These are phyloP conservation scores for Aspergillus texensis DNA, from an alignment of 2,329 filamentous ascomycete species.

Conservation along the genomic window DNA sequence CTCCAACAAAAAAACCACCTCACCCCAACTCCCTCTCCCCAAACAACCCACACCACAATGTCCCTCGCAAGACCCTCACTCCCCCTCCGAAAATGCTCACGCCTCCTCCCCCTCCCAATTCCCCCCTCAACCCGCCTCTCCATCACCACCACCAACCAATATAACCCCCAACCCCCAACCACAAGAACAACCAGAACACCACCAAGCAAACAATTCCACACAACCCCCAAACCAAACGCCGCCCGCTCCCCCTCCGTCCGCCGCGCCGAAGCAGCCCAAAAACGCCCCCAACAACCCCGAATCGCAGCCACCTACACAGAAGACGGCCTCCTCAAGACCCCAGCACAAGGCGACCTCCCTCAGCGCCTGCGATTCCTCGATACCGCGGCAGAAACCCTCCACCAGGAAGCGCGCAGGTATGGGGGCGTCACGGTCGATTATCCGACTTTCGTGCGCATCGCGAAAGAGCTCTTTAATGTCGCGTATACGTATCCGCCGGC, in stretches of 20 bases:
- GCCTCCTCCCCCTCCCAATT: background rate
- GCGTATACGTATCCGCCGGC: conserved; percentile 14
- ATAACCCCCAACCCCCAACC: background rate
- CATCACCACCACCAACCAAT: background rate
- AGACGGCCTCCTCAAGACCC: background rate
- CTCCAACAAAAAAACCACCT: background rate
- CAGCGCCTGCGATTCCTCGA: conserved; percentile 8
- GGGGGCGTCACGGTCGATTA: conserved; percentile 9
- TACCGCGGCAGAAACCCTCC: background rate
- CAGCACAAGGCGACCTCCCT: conserved; percentile 3
- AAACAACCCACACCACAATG: conserved; percentile 9
- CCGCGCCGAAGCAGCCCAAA: conserved; percentile 6
- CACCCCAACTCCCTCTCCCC: background rate
- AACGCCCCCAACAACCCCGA: background rate
- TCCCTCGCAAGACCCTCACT: conserved; percentile 21
- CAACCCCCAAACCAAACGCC: conserved; percentile 9
- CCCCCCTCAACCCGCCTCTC: background rate
- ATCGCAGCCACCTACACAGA: conserved; percentile 1
- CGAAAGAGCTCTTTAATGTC: conserved; percentile 16
- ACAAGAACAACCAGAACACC: background rate
- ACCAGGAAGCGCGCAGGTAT: background rate
- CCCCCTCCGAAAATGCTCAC: conserved; percentile 20
- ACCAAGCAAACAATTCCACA: conserved; percentile 14
- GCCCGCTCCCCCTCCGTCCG: conserved; percentile 16
- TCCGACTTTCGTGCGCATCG: conserved; percentile 21